Evolutionary conservation across 2,329 filamentous ascomycete genomes (phyloP).

Genomic region (Paecilomyces fulvus): DNA sequence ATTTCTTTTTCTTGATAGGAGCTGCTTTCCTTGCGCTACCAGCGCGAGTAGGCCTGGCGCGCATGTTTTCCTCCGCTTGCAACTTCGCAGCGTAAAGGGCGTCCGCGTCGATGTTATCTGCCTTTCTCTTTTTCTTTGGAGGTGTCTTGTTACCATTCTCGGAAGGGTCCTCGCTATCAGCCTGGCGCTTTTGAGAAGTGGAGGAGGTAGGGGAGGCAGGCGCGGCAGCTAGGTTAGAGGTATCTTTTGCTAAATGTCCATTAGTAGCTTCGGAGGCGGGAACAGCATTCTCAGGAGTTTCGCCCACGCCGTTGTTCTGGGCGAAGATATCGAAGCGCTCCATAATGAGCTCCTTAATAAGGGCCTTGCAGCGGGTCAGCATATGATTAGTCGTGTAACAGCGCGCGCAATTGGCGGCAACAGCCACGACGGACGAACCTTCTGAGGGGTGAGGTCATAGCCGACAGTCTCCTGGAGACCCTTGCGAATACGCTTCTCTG

Average conservation of each 20-base stretch:
- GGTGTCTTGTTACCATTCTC: conserved; percentile 28
- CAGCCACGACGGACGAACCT: conserved; percentile 37
- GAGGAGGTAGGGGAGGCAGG: conserved; percentile 25
- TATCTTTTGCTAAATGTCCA: conserved; percentile 20
- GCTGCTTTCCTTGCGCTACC: conserved; percentile 53
- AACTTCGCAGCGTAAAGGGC: conserved; percentile 78
- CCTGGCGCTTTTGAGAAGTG: conserved; percentile 33
- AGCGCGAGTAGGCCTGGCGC: conserved; percentile 67
- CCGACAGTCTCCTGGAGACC: conserved; percentile 52
- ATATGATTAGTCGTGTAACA: not conserved
- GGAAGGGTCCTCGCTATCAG: conserved; percentile 32
- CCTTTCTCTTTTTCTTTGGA: conserved; percentile 52
- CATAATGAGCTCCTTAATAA: conserved; percentile 65
- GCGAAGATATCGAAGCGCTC: conserved; percentile 63
- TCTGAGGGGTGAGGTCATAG: conserved; percentile 54
- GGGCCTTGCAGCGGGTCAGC: conserved; percentile 40
- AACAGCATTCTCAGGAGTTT: conserved; percentile 19
- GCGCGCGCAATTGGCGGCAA: conserved; percentile 5
- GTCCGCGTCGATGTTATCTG: conserved; percentile 65
- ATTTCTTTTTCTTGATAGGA: conserved; percentile 55
- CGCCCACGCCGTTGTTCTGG: conserved; percentile 32
- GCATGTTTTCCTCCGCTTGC: conserved; percentile 83
- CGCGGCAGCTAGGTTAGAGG: conserved; percentile 17
- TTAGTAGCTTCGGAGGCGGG: conserved; percentile 20
- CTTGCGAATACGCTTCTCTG: conserved; percentile 57